phyloP scores from a whole-genome alignment of 495 filamentous ascomycete genomes.

The Copromyces sp. region DNA sequence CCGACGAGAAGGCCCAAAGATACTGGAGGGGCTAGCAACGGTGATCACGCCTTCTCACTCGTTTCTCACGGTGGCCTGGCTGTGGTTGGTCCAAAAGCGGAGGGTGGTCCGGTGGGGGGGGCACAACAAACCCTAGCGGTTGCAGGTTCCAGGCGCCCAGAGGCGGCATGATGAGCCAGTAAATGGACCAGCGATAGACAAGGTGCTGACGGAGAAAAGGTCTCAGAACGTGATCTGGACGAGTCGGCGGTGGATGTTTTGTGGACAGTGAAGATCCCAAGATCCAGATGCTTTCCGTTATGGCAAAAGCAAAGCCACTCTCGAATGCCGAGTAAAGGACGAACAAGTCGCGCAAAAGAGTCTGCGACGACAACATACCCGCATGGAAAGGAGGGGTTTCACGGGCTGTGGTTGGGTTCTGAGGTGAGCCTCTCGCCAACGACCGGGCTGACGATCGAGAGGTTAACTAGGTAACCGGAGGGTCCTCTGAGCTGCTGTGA shows the following conservation, averaged over 20 bases:
- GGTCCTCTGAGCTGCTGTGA: neutral
- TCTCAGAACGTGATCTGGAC: neutral
- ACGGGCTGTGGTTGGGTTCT: neutral
- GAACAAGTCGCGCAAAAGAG: neutral
- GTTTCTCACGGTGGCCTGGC: slow-evolving; percentile 16
- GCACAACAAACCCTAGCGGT: neutral
- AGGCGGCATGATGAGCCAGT: slow-evolving; percentile 15
- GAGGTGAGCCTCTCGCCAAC: neutral
- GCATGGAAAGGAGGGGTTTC: neutral
- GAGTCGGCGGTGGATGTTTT: neutral
- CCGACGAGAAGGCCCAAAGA: slow-evolving; percentile 5
- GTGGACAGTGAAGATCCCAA: neutral
- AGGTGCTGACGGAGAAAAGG: neutral
- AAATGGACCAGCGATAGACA: neutral
- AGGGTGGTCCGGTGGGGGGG: neutral
- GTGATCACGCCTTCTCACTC: slow-evolving; percentile 2
- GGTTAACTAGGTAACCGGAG: too few species aligned
- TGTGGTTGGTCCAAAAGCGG: slow-evolving; percentile 20
- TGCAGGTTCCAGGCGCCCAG: neutral
- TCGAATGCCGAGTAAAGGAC: neutral
- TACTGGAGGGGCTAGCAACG: neutral
- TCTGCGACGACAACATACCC: neutral
- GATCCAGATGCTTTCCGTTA: neutral
- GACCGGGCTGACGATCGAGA: neutral
- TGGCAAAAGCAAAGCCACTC: neutral